phyloP scores from a whole-genome alignment of 2,329 filamentous ascomycete species.

The Aspergillus uvarum region DNA sequence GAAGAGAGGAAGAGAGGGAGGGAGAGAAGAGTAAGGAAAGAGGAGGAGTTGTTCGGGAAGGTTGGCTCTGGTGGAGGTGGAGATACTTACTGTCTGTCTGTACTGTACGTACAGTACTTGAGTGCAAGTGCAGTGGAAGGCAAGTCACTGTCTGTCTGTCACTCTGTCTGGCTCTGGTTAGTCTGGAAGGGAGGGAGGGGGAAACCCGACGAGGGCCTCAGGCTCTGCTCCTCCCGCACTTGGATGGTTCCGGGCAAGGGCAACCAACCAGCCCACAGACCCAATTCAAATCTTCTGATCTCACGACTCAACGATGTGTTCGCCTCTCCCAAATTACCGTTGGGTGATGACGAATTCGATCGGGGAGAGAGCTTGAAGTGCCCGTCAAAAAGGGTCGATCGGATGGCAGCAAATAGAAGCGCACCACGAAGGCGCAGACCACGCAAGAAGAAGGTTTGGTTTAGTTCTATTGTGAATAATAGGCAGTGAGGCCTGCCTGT shows the following conservation, averaged over 20 bases:
- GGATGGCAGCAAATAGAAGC: background rate
- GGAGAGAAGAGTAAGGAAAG: conserved; percentile 13
- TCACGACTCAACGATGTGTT: background rate
- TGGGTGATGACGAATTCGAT: background rate
- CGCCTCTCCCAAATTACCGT: background rate
- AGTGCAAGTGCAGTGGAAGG: no score
- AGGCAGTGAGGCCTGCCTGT: background rate
- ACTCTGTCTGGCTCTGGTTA: background rate
- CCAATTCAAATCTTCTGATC: background rate
- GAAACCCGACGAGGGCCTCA: conserved; percentile 16
- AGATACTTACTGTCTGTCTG: conserved; percentile 2
- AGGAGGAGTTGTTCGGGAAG: conserved; percentile 9
- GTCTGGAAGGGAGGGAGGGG: background rate
- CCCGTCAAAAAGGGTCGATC: background rate
- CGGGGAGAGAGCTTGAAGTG: background rate
- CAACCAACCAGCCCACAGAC: conserved; percentile 2
- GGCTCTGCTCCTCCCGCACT: conserved; percentile 19
- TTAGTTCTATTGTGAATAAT: no score
- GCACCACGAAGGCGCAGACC: background rate
- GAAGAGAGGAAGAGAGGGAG: conserved; percentile 8
- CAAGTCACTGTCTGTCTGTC: background rate
- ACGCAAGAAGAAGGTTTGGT: background rate
- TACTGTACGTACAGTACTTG: no score
- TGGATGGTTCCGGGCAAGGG: conserved; percentile 9
- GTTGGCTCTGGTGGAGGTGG: conserved; percentile 16